Base-by-base conservation (phyloP, 129 eudicot genomes). In the Flaveria ramosissima region DNA sequence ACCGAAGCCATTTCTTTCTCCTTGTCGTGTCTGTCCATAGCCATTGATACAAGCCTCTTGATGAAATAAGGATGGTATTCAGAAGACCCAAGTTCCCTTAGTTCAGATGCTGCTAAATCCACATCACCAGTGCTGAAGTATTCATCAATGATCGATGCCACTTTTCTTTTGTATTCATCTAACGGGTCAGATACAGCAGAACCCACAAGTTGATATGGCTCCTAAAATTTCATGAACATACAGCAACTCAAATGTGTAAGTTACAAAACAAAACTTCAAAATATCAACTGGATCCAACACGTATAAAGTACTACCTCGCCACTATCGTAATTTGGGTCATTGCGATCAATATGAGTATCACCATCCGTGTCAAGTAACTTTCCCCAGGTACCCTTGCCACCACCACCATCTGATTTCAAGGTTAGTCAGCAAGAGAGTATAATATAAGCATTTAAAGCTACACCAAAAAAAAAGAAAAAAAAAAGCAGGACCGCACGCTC, bases 331-430 rank as follows among this genome's bases (percentile, higher is more conserved):
- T 91, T 94, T 14, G 98, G 97, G 73, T 94, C 98, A 68, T 94
- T 94, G 26, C 88, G 87, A 78, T 94, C 98, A 42, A 91, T 72
- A 67, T 79, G 90, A 69, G 90, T 26, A 64, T 85, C 97, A 51
- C 84, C 89, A 65, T 82, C 93, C 75, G 97, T 94, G 80, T 94
- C 98, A 7, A 94, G 96, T 67, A 89, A 72, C 75, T 87, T 94
- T 64, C 98, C 98, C 98, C 98, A 94, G n/a, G 97, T 94, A 42
- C 98, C 98, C 85, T 93, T 93, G 3, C 98, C 98, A 48, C 98
- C 98, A 50, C 81, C 98, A 26, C 98, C 98, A 78, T 93, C 98
- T 93, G 93, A 78, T 73, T 62, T 72, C 73, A 74, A n/a, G 24
- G 26, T 61, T 39, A 47, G 43, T 74, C 47, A 30, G 39, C 41